Base-by-base conservation (phyloP, 1,284 basidiomycete genomes). In the Hemileia vastatrix region DNA sequence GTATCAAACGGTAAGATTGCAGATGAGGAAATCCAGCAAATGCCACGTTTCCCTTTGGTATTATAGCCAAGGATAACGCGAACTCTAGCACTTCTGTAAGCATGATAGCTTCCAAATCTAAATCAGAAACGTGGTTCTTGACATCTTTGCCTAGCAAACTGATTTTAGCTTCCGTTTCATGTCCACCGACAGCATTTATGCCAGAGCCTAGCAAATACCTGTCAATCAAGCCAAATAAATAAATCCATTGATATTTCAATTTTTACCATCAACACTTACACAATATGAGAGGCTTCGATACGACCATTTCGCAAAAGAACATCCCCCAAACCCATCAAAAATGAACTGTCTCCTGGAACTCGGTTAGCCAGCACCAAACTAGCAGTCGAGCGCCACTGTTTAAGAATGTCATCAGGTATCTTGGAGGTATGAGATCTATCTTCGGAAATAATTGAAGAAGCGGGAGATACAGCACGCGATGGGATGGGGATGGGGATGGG, bases 11-110 rank as follows among this genome's bases (percentile, higher is more conserved):
- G 79, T 91, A 96, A 1, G 89, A 85, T 76, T 98, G 88, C 33
- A 98, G 78, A 74, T 93, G 86, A 6, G 89, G 83, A 18, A 97
- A 77, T 1, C 93, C 91, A 43, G 78, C 75, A 76, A 90, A 94
- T 0, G 84, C 71, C 63, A 97, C 94, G 70, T 91, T 87, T 6
- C 92, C 90, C 77, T 96, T 97, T 4, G 80, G 73, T 0, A 83
- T 77, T 0, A 85, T 78, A 15, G 83, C 79, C 21, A 96, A 78
- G 18, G 90, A 90, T 63, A 92, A 76, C 0, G 90, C 92, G 74
- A 90, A 98, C 77, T 99, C 95, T 6, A 86, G 79, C 45, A 97
- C 86, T 78, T 99, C 95, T 4, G 91, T 86, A 68, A 96, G 84
- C 66, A 95, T 83, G 64, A 92, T 80, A 5, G 85, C 79, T 73